A percentile compares a stretch with the other conserved stretches of the same genome.
These are phyloP conservation scores for Tricholomella constricta DNA, from an alignment of 768 basidiomycete species.

Conservation along the genomic window DNA sequence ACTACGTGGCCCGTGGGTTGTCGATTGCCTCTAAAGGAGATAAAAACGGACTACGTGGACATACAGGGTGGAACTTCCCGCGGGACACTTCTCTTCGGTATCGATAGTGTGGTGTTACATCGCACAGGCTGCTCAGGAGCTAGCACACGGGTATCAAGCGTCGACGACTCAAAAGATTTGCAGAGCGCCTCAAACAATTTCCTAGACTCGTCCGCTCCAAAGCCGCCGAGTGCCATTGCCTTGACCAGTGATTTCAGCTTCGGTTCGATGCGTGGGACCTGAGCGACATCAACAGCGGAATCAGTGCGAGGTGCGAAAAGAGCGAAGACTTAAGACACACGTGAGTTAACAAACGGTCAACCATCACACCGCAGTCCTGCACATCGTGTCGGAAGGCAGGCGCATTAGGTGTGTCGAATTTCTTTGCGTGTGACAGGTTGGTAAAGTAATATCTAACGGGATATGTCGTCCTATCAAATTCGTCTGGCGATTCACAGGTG, in stretches of 20 bases:
- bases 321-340: conserved; percentile 24
- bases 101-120: neutral
- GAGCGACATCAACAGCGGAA: neutral
- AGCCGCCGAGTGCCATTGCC: conserved; percentile 49
- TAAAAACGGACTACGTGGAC: neutral
- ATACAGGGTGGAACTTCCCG: neutral
- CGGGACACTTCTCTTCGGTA: conserved; percentile 7
- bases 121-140: neutral
- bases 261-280: conserved; percentile 42
- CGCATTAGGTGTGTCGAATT: conserved; percentile 19
- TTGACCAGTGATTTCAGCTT: conserved; percentile 47
- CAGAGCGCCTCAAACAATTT: conserved; percentile 53
- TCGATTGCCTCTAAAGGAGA: too few species aligned
- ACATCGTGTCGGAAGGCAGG: conserved; percentile 39
- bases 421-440: conserved; percentile 27
- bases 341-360: conserved; percentile 36
- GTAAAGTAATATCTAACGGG: conserved; percentile 33
- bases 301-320: neutral
- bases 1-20: too few species aligned
- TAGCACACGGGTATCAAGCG: conserved; percentile 34
- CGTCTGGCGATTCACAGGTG: conserved; percentile 14
- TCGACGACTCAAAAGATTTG: conserved; percentile 41
- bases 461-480: conserved; percentile 21
- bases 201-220: conserved; percentile 50
- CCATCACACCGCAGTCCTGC: conserved; percentile 40